phyloP scores from a whole-genome alignment of 2,329 filamentous ascomycete genomes.

The Beauveria sp. region DNA sequence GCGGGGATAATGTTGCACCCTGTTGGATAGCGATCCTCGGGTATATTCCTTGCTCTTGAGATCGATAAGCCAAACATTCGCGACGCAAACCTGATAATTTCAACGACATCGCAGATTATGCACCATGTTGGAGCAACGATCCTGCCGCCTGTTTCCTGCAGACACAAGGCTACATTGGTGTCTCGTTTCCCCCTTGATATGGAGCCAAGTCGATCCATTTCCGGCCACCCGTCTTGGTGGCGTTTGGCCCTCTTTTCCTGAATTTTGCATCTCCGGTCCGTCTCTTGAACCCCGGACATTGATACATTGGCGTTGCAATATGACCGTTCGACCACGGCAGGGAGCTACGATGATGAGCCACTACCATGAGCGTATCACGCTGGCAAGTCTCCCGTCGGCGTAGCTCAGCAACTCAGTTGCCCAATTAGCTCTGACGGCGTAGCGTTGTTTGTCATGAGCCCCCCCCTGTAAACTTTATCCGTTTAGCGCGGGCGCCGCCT shows the following conservation, averaged over 20 bases:
- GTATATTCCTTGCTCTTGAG: too few relatives aligned
- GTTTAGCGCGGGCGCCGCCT: not conserved
- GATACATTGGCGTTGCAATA: not conserved
- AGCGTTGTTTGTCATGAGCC: too few relatives aligned
- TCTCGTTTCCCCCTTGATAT: not conserved
- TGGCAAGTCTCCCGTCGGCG: not conserved
- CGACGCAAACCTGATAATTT: too few relatives aligned
- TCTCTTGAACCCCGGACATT: not conserved
- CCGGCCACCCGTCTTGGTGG: not conserved
- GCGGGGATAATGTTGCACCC: too few relatives aligned
- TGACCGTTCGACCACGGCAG: not conserved
- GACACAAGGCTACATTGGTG: too few relatives aligned
- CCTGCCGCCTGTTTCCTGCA: too few relatives aligned
- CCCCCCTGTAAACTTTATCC: conserved; percentile 1
- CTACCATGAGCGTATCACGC: not conserved
- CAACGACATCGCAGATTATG: too few relatives aligned
- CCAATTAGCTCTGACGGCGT: too few relatives aligned
- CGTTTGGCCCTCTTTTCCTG: not conserved
- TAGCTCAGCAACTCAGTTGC: too few relatives aligned
- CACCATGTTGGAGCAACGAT: too few relatives aligned
- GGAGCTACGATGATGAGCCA: not conserved
- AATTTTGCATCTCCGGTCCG: not conserved
- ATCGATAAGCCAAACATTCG: too few relatives aligned
- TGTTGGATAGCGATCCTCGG: too few relatives aligned
- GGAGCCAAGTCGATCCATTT: not conserved